These are phyloP conservation scores for Kwoniella bestiolae DNA, from an alignment of 768 basidiomycete genomes.

Conservation along the genomic window DNA sequence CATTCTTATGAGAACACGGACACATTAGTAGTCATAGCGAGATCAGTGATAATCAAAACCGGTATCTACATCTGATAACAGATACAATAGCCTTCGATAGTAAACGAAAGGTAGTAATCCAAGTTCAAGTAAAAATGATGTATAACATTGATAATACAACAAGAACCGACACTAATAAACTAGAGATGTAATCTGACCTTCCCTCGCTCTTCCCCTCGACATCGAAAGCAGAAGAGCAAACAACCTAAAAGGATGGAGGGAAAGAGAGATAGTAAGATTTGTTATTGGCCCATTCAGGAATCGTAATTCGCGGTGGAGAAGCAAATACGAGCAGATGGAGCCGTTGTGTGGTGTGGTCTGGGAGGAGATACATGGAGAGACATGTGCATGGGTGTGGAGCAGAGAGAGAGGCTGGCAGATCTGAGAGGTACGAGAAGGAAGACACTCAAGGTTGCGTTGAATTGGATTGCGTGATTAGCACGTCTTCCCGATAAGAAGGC, in stretches of 20 bases:
- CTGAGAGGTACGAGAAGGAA: too few relatives aligned
- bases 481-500: too few relatives aligned
- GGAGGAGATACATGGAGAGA: conserved; percentile 8
- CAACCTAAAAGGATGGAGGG: conserved; percentile 10
- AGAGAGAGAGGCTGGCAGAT: too few relatives aligned
- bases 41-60: too few relatives aligned
- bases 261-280: conserved; percentile 13
- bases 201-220: conserved; percentile 19
- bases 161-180: too few relatives aligned
- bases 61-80: too few relatives aligned
- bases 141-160: too few relatives aligned
- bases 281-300: conserved; percentile 54
- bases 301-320: conserved; percentile 41
- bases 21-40: too few relatives aligned
- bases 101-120: too few relatives aligned
- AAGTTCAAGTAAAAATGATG: too few relatives aligned
- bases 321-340: conserved; percentile 51
- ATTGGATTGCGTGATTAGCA: not conserved
- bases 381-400: not conserved
- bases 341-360: conserved; percentile 28
- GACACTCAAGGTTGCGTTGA: not conserved
- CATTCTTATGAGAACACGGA: too few relatives aligned
- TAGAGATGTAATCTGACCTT: conserved; percentile 16
- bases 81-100: too few relatives aligned
- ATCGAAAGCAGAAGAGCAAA: conserved; percentile 22